These are phyloP conservation scores for Rhodomyrtus tomentosa DNA, from an alignment of 345 rosid genomes.

Conservation along the genomic window DNA sequence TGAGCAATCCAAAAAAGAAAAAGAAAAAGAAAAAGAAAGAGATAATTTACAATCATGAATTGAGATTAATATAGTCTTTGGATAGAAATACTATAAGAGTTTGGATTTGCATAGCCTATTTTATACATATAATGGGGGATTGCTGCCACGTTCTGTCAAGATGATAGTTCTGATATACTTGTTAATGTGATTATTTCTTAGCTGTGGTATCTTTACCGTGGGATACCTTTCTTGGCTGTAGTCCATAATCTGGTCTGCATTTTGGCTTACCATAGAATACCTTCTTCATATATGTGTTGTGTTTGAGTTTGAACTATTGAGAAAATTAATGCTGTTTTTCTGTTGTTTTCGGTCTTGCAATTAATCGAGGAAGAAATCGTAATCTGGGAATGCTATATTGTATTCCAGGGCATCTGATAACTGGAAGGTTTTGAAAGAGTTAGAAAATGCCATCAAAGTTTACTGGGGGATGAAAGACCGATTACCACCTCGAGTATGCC, in stretches of 20 bases:
- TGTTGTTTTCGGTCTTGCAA: background rate
- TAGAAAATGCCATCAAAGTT: slow-evolving; percentile 73
- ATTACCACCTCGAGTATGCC: slow-evolving; percentile 75
- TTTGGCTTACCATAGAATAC: background rate
- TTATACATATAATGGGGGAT: background rate
- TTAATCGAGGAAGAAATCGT: background rate
- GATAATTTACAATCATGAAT: background rate
- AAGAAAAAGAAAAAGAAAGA: background rate
- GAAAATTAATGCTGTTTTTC: background rate
- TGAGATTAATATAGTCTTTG: background rate
- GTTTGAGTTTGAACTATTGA: background rate
- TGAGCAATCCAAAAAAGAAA: background rate
- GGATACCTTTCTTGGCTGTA: background rate
- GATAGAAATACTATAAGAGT: background rate
- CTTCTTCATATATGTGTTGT: background rate
- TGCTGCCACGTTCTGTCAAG: background rate
- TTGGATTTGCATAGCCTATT: background rate
- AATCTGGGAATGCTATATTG: background rate
- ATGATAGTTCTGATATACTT: background rate
- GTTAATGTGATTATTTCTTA: background rate
- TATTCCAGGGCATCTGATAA: slow-evolving; percentile 58
- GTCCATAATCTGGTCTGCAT: background rate
- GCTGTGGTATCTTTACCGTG: background rate
- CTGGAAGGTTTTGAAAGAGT: slow-evolving; percentile 83
- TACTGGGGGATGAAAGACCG: slow-evolving; percentile 79